Evolutionary conservation across 2,329 filamentous ascomycete species (phyloP).

Genomic region (Scytalidium sp.): DNA sequence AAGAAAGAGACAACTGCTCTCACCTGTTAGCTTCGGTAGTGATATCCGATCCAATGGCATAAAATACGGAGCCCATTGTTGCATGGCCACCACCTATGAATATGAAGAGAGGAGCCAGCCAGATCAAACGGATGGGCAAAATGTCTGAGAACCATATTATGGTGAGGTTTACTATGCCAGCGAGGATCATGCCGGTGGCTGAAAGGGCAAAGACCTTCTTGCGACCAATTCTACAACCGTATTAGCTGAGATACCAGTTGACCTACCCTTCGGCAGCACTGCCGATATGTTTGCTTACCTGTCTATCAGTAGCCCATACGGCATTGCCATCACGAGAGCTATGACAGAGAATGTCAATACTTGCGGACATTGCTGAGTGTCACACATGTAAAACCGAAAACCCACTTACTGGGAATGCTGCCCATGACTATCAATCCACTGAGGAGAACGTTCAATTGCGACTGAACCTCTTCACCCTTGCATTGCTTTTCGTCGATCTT

Average conservation of each 20-base stretch:
- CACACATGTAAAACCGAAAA: background rate
- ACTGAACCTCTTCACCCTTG: slow-evolving; percentile 34
- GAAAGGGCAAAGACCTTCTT: slow-evolving; percentile 31
- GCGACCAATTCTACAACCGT: slow-evolving; percentile 28
- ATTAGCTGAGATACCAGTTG: background rate
- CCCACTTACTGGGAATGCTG: slow-evolving; percentile 26
- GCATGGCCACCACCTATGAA: slow-evolving; percentile 35
- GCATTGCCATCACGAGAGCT: slow-evolving; percentile 30
- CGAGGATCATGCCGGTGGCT: slow-evolving; percentile 27
- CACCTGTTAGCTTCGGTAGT: slow-evolving; percentile 34
- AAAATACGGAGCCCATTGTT: slow-evolving; percentile 28
- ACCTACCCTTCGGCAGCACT: too few species aligned
- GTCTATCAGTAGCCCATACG: slow-evolving; percentile 37
- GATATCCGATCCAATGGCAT: slow-evolving; percentile 34
- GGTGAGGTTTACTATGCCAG: slow-evolving; percentile 25
- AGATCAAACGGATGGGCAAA: slow-evolving; percentile 31
- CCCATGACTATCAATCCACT: slow-evolving; percentile 27
- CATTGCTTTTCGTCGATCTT: slow-evolving; percentile 34
- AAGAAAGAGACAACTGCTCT: background rate
- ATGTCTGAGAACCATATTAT: slow-evolving; percentile 31
- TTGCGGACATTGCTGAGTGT: background rate
- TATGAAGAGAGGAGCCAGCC: slow-evolving; percentile 27
- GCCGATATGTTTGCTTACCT: slow-evolving; percentile 25
- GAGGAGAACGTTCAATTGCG: slow-evolving; percentile 31
- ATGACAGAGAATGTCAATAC: slow-evolving; percentile 8